Evolutionary conservation across 805 yeast genomes (phyloP), one percentile per base, ranked within the genome.

Genomic region (Kazachstania psychrophila): DNA sequence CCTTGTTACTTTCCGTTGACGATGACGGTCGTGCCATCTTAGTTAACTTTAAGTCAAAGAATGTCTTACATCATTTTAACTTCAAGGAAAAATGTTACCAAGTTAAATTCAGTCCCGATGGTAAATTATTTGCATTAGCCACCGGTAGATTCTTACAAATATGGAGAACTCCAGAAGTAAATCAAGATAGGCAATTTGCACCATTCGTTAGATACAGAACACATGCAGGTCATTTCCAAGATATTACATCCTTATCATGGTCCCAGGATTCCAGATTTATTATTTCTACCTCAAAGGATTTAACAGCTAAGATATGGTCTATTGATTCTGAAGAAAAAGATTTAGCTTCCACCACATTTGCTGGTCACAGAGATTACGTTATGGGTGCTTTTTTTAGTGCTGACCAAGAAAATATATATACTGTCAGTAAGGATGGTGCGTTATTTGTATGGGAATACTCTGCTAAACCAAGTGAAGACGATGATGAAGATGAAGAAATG

Each of bases 351-450:
- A 77, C 84, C 70, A 77, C 92, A 0, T 72, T 92, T 42, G 81
- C 94, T 0, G 98, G 98, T 2, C 98, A 92, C 58, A 71, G 89
- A 46, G 97, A 89, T 57, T 75, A 80, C 41, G 95, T 92, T 2
- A 61, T 88, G 30, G 77, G 75, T 31, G 95, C 97, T 2, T 89
- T 85, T 50, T 92, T 92, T 62, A 77, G 82, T 48, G 70, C 71
- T n/a, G 73, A 77, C 38, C 98, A 92, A 62, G 96, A 92, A 54
- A 73, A 76, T 40, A 85, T 92, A 33, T 89, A 86, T 54, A 88
- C 97, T 0, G 71, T 92, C 13, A 83, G 95, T 56, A 84, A 82
- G 58, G 98, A 92, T 54, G 98, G 97, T 38, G 96, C 98, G 0
- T 64, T 89, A 38, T 84, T 88, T 56, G 73, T 74, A 51, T 92